Percentiles rank a stretch among this genome's conserved stretches.
Evolutionary conservation across 2,329 filamentous ascomycete species (phyloP).

Genomic region (Orbilia blumenaviensis): DNA sequence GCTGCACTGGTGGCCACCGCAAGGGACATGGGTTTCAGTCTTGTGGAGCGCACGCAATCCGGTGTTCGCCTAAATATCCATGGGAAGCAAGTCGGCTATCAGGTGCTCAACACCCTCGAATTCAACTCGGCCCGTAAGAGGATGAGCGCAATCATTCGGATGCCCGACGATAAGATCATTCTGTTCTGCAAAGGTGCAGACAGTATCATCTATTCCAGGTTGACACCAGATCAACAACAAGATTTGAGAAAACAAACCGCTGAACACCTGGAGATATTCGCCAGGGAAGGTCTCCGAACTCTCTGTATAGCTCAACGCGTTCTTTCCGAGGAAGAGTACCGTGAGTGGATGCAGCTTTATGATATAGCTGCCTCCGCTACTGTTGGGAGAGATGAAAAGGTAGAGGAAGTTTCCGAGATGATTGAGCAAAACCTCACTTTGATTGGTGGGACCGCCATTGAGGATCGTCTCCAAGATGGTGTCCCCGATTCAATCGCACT

Average conservation of each 20-base stretch:
- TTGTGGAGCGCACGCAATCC: conserved; percentile 80
- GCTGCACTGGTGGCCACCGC: conserved; percentile 93
- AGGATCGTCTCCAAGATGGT: conserved; percentile 94
- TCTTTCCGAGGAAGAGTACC: conserved; percentile 82
- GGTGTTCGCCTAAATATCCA: conserved; percentile 86
- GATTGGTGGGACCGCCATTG: conserved; percentile 93
- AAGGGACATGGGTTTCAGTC: conserved; percentile 92
- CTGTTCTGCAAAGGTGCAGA: conserved; percentile 98
- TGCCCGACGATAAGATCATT: conserved; percentile 88
- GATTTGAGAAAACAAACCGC: conserved; percentile 85
- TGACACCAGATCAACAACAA: conserved; percentile 83
- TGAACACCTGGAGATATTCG: conserved; percentile 96
- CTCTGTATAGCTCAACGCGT: conserved; percentile 89
- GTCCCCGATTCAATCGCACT: conserved; percentile 95
- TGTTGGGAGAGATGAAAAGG: conserved; percentile 86
- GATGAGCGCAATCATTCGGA: conserved; percentile 95
- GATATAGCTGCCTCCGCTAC: conserved; percentile 86
- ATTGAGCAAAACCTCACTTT: conserved; percentile 91
- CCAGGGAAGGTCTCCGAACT: conserved; percentile 90
- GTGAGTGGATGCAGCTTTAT: conserved; percentile 83
- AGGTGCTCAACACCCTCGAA: conserved; percentile 91
- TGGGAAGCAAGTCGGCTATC: conserved; percentile 84
- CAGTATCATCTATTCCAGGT: conserved; percentile 92
- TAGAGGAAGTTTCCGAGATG: conserved; percentile 85
- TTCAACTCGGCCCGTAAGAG: conserved; percentile 97